phyloP scores from a whole-genome alignment of 2,329 filamentous ascomycete genomes.

The Aspergillus persii region DNA sequence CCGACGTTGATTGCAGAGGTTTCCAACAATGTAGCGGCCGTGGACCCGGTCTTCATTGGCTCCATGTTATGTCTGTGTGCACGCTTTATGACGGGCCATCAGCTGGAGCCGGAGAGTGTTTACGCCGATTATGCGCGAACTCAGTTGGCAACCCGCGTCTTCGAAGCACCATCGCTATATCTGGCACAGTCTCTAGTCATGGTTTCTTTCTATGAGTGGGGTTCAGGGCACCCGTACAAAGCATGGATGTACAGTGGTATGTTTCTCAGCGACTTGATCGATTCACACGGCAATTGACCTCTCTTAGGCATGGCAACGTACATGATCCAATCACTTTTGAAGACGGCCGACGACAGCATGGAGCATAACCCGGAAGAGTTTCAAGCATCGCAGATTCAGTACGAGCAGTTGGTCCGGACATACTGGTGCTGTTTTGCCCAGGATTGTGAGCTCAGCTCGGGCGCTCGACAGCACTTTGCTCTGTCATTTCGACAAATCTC shows the following conservation, averaged over 20 bases:
- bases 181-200: constrained; percentile 38
- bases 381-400: constrained; percentile 31
- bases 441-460: constrained; percentile 38
- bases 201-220: constrained; percentile 38
- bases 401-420: constrained; percentile 38
- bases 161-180: constrained; percentile 34
- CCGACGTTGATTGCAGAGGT: constrained; percentile 36
- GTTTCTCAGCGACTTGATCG: not conserved
- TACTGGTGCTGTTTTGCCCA: constrained; percentile 41
- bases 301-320: constrained; percentile 37
- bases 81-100: constrained; percentile 29
- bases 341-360: constrained; percentile 38
- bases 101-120: constrained; percentile 25
- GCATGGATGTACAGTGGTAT: constrained; percentile 42
- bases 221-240: constrained; percentile 34
- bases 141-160: constrained; percentile 30
- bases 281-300: constrained; percentile 4
- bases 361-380: constrained; percentile 36
- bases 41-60: constrained; percentile 36
- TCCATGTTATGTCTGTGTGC: constrained; percentile 34
- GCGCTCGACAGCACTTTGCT: constrained; percentile 37
- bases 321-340: constrained; percentile 38
- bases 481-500: constrained; percentile 38
- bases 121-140: constrained; percentile 35
- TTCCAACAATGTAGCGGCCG: constrained; percentile 26